phyloP scores from a whole-genome alignment of 306 rosid genomes.

The Ormosia semicastrata region DNA sequence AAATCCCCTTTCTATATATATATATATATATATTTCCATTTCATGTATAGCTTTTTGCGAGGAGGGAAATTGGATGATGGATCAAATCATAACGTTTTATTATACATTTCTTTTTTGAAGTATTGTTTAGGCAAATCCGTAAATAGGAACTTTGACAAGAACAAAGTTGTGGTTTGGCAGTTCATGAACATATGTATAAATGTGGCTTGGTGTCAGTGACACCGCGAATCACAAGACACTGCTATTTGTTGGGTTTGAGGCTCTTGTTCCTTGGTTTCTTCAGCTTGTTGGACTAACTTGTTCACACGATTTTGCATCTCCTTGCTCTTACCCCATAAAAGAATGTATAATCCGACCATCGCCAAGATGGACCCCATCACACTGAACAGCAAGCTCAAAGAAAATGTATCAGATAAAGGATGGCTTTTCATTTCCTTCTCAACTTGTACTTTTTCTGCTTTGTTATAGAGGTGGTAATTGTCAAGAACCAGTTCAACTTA shows the following conservation, averaged over 20 bases:
- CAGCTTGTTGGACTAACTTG: slow-evolving; percentile 40
- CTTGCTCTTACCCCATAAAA: slow-evolving; percentile 86
- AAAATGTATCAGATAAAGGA: not conserved
- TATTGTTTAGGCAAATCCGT: not conserved
- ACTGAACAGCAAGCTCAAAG: slow-evolving; percentile 28
- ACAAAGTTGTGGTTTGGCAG: not conserved
- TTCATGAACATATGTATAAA: not conserved
- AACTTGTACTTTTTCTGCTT: not conserved
- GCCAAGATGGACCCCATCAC: slow-evolving; percentile 76
- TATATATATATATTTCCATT: too few relatives aligned
- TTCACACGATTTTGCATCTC: slow-evolving; percentile 53
- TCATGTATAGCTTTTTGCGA: too few relatives aligned
- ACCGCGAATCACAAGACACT: slow-evolving; percentile 44
- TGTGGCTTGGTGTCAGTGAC: slow-evolving; percentile 23
- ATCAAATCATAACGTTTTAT: not conserved
- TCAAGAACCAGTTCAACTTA: not conserved
- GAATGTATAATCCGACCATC: slow-evolving; percentile 75
- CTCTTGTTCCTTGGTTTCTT: slow-evolving; percentile 52
- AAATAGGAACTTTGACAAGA: not conserved
- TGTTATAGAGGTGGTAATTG: not conserved
- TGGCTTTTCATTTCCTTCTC: not conserved
- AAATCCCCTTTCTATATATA: too few relatives aligned
- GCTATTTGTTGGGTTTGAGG: slow-evolving; percentile 41
- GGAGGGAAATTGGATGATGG: not conserved
- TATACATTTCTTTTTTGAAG: not conserved